Evolutionary conservation across 139 green algal genomes (phyloP), one percentile per base, ranked within the genome.

Genomic region (Limnomonas spitsbergensis): DNA sequence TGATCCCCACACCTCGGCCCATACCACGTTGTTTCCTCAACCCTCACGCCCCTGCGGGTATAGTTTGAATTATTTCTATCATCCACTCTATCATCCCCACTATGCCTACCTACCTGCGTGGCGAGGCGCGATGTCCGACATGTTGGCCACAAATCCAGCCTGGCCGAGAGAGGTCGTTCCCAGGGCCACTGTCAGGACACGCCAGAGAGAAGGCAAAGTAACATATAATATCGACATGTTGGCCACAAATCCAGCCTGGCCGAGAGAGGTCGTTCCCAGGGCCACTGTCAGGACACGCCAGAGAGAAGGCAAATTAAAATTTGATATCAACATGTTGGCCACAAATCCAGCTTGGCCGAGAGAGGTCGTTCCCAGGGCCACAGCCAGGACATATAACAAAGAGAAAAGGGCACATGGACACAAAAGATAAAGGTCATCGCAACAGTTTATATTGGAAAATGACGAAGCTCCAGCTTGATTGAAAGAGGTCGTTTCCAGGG

Each of bases 141-240:
- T 96, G 81, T 95, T 96, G 27, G 91, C 91, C 9, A 95, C 90
- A 80, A 97, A 96, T 0, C 91, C 92, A 4, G 89, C 93, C 79
- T 91, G 84, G 39, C 92, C 92, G 3, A 97, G 81, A 0, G 90
- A 95, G 0, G 91, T 95, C 61, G 90, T 90, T 56, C 92, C 92
- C 4, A 97, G 83, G 7, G 92, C 92, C 1, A 87, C 67, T 3
- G 90, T 94, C 87, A 97, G 92, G 2, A n/a, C n/a, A n/a, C n/a
- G n/a, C n/a, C n/a, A n/a, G 61, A 31, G 61, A 14, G 32, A 71
- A 9, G 20, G 61, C 61, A 31, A 71, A 9, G 26, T 61, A 24
- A 61, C 47, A 61, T 14, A 24, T 14, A 14, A 61, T 61, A 24
- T 61, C 7, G 87, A 90, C 87, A 97, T 96, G 81, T 95, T 96